Percentiles rank a stretch among this genome's conserved stretches.
Evolutionary conservation across 768 basidiomycete genomes (phyloP).

Genomic region (Nidula microcarpa): DNA sequence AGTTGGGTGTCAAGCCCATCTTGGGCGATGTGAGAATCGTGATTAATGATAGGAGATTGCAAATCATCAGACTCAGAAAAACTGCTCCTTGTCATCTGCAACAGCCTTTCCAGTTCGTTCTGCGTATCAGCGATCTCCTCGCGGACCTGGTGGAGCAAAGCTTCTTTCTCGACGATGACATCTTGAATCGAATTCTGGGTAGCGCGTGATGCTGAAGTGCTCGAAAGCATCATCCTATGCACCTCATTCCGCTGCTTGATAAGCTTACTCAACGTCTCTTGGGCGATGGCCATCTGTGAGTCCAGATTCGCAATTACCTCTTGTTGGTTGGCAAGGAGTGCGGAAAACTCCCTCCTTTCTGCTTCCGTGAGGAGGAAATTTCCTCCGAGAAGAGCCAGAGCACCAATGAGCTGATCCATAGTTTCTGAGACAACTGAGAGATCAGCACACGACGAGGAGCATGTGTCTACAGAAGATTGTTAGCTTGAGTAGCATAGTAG

Average conservation of each 20-base stretch:
- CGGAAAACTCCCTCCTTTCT: neutral
- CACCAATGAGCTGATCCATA: neutral
- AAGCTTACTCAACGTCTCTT: constrained; percentile 9
- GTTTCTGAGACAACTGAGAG: neutral
- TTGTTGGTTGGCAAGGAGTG: neutral
- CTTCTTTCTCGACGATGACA: neutral
- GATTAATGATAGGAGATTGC: neutral
- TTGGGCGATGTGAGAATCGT: too few species aligned
- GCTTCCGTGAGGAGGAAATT: neutral
- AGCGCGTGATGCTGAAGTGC: neutral
- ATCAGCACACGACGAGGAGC: too few species aligned
- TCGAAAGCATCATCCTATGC: neutral
- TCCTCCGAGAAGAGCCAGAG: neutral
- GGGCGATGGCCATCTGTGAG: constrained; percentile 11
- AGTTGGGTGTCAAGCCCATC: too few species aligned
- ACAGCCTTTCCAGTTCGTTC: neutral
- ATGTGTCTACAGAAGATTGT: too few species aligned
- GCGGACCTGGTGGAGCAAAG: neutral
- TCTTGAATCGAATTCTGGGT: neutral
- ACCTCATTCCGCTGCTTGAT: constrained; percentile 2
- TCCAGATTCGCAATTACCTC: constrained; percentile 9
- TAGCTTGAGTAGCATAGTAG: too few species aligned
- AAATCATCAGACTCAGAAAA: too few species aligned
- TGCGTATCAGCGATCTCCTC: neutral
- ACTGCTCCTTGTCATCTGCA: neutral